phyloP scores from a whole-genome alignment of 768 basidiomycete genomes.

The Rhizopogon vesiculosus region DNA sequence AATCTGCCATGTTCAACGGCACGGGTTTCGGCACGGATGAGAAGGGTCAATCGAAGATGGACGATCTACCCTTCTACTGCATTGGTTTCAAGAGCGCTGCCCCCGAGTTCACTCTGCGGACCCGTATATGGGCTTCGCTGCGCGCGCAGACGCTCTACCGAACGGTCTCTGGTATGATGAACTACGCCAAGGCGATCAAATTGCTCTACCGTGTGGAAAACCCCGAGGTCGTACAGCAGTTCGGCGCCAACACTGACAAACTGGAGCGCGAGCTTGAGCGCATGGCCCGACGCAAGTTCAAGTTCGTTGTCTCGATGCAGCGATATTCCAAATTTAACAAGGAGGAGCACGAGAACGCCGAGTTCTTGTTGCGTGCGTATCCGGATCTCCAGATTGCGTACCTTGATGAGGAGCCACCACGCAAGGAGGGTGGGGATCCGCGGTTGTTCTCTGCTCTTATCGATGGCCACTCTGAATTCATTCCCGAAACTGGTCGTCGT shows the following conservation, averaged over 20 bases:
- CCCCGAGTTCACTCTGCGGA: conserved; percentile 96
- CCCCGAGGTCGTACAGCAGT: conserved; percentile 96
- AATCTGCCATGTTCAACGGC: conserved; percentile 83
- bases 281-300: conserved; percentile 98
- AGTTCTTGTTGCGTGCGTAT: conserved; percentile 95
- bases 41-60: conserved; percentile 77
- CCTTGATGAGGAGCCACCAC: conserved; percentile 90
- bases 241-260: conserved; percentile 96
- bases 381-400: conserved; percentile 99
- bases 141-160: conserved; percentile 98
- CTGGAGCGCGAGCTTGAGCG: conserved; percentile 95
- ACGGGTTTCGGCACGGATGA: conserved; percentile 73
- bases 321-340: conserved; percentile 99
- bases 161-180: conserved; percentile 99
- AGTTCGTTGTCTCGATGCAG: conserved; percentile 99
- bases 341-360: conserved; percentile 98
- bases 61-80: conserved; percentile 96
- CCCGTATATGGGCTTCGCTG: conserved; percentile 98
- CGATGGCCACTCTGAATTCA: conserved; percentile 96
- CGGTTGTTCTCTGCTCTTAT: conserved; percentile 95
- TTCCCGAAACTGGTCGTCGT: conserved; percentile 81
- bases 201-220: conserved; percentile 99
- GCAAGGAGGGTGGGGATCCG: conserved; percentile 93
- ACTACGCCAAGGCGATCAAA: conserved; percentile 99
- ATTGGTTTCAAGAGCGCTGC: conserved; percentile 99